phyloP scores from a whole-genome alignment of 805 yeast species.

The Barnettozyma californica region DNA sequence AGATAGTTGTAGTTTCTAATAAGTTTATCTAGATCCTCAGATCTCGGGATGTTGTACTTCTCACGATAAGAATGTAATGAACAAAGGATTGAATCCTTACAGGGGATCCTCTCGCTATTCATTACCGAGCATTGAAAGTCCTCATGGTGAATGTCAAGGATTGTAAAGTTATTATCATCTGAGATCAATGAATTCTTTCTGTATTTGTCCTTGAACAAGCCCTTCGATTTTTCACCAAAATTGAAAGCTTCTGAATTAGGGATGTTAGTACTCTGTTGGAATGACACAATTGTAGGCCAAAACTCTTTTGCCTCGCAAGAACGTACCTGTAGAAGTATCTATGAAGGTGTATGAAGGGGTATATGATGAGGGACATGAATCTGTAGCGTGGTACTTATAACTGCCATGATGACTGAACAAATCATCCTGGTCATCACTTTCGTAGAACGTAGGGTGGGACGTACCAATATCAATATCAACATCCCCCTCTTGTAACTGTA shows the following conservation, averaged over 20 bases:
- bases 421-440: constrained; percentile 1
- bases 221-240: background rate
- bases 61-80: constrained; percentile 11
- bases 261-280: background rate
- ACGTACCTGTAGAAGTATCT: constrained; percentile 1
- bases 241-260: background rate
- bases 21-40: constrained; percentile 10
- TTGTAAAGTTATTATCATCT: constrained; percentile 2
- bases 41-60: constrained; percentile 12
- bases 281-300: background rate
- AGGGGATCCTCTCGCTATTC: constrained; percentile 6
- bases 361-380: constrained; percentile 2
- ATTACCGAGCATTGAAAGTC: constrained; percentile 21
- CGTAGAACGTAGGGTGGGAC: background rate
- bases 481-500: background rate
- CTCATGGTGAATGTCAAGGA: constrained; percentile 14
- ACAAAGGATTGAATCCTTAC: constrained; percentile 17
- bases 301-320: background rate
- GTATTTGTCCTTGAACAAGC: background rate
- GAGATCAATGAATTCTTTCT: background rate
- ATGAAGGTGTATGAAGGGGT: constrained; percentile 4
- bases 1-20: constrained; percentile 35
- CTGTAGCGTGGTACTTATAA: background rate
- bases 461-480: background rate
- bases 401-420: background rate